Evolutionary conservation across 192 early-diverging fungal genomes (phyloP).

Genomic region (Geosiphon pyriformis): DNA sequence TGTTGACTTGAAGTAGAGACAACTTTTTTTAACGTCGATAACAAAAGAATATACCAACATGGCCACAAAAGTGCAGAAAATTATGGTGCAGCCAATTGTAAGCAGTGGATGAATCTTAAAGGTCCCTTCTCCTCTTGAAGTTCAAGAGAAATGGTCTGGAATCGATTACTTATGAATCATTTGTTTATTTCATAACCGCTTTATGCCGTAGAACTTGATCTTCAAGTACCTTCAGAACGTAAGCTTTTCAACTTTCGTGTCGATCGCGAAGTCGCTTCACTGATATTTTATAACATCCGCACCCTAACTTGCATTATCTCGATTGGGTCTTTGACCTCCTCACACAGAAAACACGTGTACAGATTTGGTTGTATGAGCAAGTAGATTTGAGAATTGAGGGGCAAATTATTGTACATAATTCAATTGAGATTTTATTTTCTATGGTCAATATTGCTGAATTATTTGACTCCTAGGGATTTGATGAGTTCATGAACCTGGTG

Average conservation of each 20-base stretch:
- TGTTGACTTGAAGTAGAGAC: no score
- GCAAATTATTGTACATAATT: constrained; percentile 89
- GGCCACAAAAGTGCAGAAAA: constrained; percentile 71
- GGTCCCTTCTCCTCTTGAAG: no score
- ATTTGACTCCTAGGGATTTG: constrained; percentile 76
- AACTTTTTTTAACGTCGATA: no score
- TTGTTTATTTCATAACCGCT: no score
- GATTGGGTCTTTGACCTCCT: neutral
- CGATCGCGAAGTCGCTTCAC: no score
- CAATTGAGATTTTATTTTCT: constrained; percentile 27
- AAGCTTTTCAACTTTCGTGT: constrained; percentile 22
- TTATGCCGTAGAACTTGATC: constrained; percentile 93
- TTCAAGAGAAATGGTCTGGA: no score
- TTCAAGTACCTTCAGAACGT: constrained; percentile 94
- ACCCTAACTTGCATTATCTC: no score
- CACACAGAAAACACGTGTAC: constrained; percentile 74
- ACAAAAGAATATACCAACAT: no score
- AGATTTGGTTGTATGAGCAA: constrained; percentile 95
- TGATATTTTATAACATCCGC: no score
- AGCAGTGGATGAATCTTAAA: no score
- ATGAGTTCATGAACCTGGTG: constrained; percentile 98
- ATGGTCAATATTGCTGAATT: neutral
- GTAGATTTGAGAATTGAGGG: constrained; percentile 85
- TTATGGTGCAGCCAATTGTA: constrained; percentile 78
- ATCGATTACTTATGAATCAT: no score